Base-by-base conservation (phyloP, 345 rosid genomes). In the Pelargonium nanum region DNA sequence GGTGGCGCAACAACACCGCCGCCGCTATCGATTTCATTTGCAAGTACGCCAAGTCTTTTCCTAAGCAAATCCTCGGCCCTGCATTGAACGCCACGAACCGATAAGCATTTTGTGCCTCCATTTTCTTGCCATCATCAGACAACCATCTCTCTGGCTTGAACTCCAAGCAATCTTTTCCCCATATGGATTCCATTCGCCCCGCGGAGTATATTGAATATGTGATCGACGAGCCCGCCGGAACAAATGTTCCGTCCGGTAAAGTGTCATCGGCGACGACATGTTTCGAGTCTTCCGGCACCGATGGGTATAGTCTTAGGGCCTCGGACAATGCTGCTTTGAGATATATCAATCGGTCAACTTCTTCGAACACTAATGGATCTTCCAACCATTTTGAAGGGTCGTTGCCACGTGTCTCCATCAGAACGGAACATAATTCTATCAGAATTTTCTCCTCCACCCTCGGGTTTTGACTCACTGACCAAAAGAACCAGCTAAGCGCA, bases 1-100 rank as follows among this genome's bases (percentile, higher is more conserved):
- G 71, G 77, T 80, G 81, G 19, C 72, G 75, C 40, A 77, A 59
- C 55, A 80, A 22, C 15, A 74, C 71, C 0, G 77, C 81, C 0
- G 84, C 73, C 17, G 62, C 79, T 19, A 76, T 67, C 20, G 81
- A 80, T 56, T 80, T 80, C 84, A 80, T 80, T 34, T 80, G 72
- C 67, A 69, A 54, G 52, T 79, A 82, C 0, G 84, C 75, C 62
- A 79, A 24, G 7, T 79, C 84, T 58, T 79, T 79, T 17, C 87
- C 87, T 0, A 76, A 48, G 23, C 84, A 82, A 22, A 77, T 73
- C 60, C 84, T 75, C 4, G 84, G 87, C 17, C 86, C 86, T 0
- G 73, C 83, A 58, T 78, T 77, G 65, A 81, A 78, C 3, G 86
- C 69, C 0, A 70, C 56, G 53, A 79, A 82, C 56, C 57, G 62